phyloP scores from a whole-genome alignment of 495 filamentous ascomycete species.

The Hypoxylon fragiforme region DNA sequence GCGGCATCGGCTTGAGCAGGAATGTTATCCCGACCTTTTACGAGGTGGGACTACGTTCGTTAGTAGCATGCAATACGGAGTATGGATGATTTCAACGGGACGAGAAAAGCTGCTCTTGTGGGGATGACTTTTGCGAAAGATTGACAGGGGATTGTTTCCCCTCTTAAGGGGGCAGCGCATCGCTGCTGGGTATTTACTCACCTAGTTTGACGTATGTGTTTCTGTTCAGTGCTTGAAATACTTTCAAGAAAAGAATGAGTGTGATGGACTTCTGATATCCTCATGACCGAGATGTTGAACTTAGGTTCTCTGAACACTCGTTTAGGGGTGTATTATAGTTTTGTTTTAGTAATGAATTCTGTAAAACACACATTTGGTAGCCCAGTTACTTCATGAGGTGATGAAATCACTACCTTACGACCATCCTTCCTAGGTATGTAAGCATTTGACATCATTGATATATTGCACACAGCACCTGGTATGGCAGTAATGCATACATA shows the following conservation, averaged over 20 bases:
- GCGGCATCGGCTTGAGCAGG: slow-evolving; percentile 10
- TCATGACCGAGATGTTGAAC: slow-evolving; percentile 4
- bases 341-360: slow-evolving; percentile 11
- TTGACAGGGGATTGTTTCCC: no score
- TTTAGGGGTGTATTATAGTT: slow-evolving; percentile 21
- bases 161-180: no score
- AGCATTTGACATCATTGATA: no score
- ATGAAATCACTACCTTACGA: no score
- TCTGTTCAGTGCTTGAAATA: no score
- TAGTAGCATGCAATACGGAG: slow-evolving; percentile 25
- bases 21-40: neutral
- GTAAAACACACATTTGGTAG: slow-evolving; percentile 11
- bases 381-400: no score
- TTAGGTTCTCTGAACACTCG: slow-evolving; percentile 10
- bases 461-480: no score
- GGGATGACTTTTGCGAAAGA: neutral
- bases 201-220: no score
- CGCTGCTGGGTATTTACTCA: no score
- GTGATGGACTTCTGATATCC: slow-evolving; percentile 8
- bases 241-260: no score
- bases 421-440: no score
- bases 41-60: slow-evolving; percentile 14
- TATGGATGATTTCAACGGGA: slow-evolving; percentile 18
- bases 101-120: slow-evolving; percentile 13
- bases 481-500: no score